These are phyloP conservation scores for Stagonosporopsis chrysanthemi DNA, from an alignment of 2,329 filamentous ascomycete genomes.

Conservation along the genomic window DNA sequence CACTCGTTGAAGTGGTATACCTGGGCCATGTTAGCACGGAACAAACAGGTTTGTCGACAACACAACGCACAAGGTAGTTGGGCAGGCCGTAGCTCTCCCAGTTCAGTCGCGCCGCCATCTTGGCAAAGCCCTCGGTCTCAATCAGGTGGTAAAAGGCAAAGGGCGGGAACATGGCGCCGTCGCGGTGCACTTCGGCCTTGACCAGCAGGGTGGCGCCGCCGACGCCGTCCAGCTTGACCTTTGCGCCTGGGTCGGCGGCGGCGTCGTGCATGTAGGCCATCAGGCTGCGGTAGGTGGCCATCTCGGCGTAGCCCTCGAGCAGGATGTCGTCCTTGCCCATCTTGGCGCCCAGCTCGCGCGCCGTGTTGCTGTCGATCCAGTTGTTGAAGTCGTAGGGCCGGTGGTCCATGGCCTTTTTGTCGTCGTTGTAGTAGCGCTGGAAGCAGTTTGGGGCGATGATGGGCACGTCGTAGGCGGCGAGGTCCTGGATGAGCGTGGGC, in stretches of 20 bases:
- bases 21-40: constrained; percentile 53
- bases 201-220: constrained; percentile 92
- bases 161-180: constrained; percentile 97
- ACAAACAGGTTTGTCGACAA: neutral
- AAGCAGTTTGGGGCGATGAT: constrained; percentile 96
- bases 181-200: constrained; percentile 94
- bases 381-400: constrained; percentile 97
- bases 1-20: constrained; percentile 92
- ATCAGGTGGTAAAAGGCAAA: constrained; percentile 97
- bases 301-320: constrained; percentile 89
- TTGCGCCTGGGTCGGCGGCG: constrained; percentile 60
- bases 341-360: constrained; percentile 74
- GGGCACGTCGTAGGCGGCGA: constrained; percentile 86
- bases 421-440: constrained; percentile 76
- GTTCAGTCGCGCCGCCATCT: constrained; percentile 90
- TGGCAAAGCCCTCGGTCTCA: constrained; percentile 97
- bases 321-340: constrained; percentile 94
- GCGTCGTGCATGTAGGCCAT: constrained; percentile 83
- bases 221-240: constrained; percentile 87
- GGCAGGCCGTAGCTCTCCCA: constrained; percentile 89
- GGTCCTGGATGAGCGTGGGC: constrained; percentile 83
- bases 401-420: constrained; percentile 75
- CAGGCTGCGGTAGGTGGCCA: constrained; percentile 88
- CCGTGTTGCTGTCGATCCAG: constrained; percentile 89
- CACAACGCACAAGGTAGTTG: constrained; percentile 84